Base-by-base conservation (phyloP, 352 stramenopile genomes). In the Globisporangium megalacanthum region DNA sequence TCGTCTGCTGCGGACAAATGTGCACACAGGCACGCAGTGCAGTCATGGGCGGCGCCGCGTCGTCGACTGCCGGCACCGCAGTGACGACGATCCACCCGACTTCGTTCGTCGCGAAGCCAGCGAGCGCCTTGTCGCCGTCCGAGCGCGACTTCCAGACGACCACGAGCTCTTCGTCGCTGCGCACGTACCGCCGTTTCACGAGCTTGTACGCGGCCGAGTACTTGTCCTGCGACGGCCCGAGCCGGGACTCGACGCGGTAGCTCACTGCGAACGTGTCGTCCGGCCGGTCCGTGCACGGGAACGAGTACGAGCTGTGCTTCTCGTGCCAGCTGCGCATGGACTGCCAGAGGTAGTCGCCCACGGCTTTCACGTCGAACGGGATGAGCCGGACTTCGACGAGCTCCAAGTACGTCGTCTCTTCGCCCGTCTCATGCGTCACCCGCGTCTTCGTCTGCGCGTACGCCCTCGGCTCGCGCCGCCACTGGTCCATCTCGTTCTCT, bases 91-190 rank as follows among this genome's bases (percentile, higher is more conserved):
- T 20, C 58, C 58, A 64, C 2, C 58, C 58, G 14, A 55, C 33
- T 25, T 64, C 58, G 36, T 58, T 37, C 14, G 58, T 50, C 22
- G 42, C 42, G 19, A 59, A 22, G 13, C 58, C 58, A 2, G 44
- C 48, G 52, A 64, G 52, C 6, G 46, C 51, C 6, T 50, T 51
- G 22, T 59, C 52, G 29, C 58, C 52, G 14, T 52, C 45, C 5
- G 58, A 60, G 14, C 52, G 58, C 11, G 58, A 64, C 46, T 49
- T 49, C 58, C 58, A 64, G 20, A 64, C 46, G 22, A 64, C 45
- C 4, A 59, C 45, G 25, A 64, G 22, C 45, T 55, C 47, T 37
- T 59, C 19, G 0, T 52, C 52, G 36, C 39, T 54, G n/a, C 49
- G 31, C 14, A 64, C 41, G 29, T 64, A 64, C 17, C 52, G 51